Conservation (phyloP, 352 stramenopile genomes). For the Thalassiosira oceanica region DNA sequence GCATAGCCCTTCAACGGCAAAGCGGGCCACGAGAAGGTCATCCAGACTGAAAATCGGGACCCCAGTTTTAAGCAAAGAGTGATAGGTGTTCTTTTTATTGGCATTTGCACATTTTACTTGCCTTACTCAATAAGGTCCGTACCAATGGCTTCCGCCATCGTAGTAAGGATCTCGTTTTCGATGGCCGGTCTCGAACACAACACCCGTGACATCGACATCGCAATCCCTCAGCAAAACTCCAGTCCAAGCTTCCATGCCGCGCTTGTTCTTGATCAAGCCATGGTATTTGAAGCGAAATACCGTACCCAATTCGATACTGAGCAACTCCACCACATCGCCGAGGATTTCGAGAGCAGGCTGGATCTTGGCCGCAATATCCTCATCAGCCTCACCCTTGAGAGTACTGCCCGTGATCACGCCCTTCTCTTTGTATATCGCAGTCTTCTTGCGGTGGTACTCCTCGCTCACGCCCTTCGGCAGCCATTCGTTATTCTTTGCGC, state of each 20-base stretch:
- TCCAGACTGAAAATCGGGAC: too few relatives aligned
- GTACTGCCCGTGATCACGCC: slow-evolving; percentile 66
- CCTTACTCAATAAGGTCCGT: slow-evolving; percentile 48
- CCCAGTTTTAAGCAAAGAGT: too few relatives aligned
- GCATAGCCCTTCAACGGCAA: too few relatives aligned
- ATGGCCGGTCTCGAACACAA: slow-evolving; percentile 78
- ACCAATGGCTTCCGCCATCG: slow-evolving; percentile 63
- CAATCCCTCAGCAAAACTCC: slow-evolving; percentile 69
- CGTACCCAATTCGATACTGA: slow-evolving; percentile 67
- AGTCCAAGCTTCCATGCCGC: slow-evolving; percentile 72
- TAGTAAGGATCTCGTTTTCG: slow-evolving; percentile 71
- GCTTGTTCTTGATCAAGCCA: slow-evolving; percentile 78
- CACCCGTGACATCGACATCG: slow-evolving; percentile 68
- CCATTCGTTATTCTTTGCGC: slow-evolving; percentile 78
- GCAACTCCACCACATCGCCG: slow-evolving; percentile 61
- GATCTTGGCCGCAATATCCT: slow-evolving; percentile 56
- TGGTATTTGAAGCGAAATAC: slow-evolving; percentile 81
- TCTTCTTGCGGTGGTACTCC: slow-evolving; percentile 49
- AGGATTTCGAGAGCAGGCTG: slow-evolving; percentile 70
- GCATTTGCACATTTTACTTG: too few relatives aligned
- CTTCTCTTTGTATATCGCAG: slow-evolving; percentile 58
- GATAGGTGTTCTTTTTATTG: too few relatives aligned
- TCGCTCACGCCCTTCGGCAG: slow-evolving; percentile 51
- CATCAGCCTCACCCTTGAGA: slow-evolving; percentile 49
- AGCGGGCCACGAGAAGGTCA: too few relatives aligned